Base-by-base conservation (phyloP, 2,329 filamentous ascomycete genomes). In the Microsporum audouinii region DNA sequence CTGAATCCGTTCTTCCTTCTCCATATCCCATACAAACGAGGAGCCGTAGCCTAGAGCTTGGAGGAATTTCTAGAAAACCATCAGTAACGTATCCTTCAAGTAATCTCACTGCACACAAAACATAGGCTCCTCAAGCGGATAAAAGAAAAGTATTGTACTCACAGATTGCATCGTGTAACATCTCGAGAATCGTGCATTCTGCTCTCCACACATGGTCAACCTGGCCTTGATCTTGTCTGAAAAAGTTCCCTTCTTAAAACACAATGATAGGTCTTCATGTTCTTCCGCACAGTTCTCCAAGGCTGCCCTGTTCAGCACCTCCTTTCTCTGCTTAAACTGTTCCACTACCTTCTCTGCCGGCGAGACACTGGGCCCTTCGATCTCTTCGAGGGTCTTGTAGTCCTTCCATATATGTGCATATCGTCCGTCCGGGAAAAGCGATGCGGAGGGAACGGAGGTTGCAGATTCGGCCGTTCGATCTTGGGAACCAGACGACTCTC, bases 281-380 rank as follows among this genome's bases (percentile, higher is more conserved):
- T 95, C 89, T 63, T 91, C 74, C 0, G 90, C 87, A 74, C 94
- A 99, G 73, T 97, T 99, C 77, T 99, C 94, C 70, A 96, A 79
- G 7, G 92, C 91, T 0, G 90, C 88, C 47, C 82, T 80, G 34
- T 88, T 89, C 64, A 97, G 88, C 60, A 84, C 82, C 38, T 84
- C 82, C 71, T 88, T 89, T 64, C 91, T 85, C 70, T 89, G 84
- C 73, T 96, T 95, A 80, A 87, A 95, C 5, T 84, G 86, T 59
- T 92, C 87, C 58, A 96, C 78, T 61, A 97, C 85, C 71, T 89
- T 81, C 72, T 88, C 88, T 71, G 96, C 91, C 69, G 90, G 85
- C 67, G 94, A 88, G 43, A 83, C 84, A 71, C 88, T 88, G 23
- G 80, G 80, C 63, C 84, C 84, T 69, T 92, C 87, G 63, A 95